Conservation (phyloP, 208 protist species). For the Blastocrithidia nonstop region DNA sequence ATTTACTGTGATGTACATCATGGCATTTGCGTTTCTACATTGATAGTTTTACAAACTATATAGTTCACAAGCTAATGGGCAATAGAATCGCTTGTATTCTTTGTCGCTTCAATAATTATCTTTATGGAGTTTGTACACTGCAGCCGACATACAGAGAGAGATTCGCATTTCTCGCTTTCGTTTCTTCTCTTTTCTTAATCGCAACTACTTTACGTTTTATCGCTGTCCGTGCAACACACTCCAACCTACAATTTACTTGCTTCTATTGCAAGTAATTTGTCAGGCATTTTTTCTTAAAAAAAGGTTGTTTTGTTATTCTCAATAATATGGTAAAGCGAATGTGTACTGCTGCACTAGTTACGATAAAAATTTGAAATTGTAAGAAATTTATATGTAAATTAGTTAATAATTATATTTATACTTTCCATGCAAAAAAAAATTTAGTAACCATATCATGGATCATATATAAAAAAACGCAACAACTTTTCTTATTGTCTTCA, state of each 20-base stretch:
- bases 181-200: not conserved
- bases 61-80: constrained; percentile 10
- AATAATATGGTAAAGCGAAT: not conserved
- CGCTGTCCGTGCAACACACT: not conserved
- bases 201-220: not conserved
- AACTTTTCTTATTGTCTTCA: too few relatives aligned
- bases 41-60: constrained; percentile 8
- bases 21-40: not conserved
- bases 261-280: not conserved
- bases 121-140: constrained; percentile 25
- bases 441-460: too few relatives aligned
- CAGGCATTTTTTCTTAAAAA: too few relatives aligned
- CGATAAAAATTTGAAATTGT: constrained; percentile 2
- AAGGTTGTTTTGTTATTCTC: not conserved
- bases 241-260: not conserved
- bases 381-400: constrained; percentile 4
- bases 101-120: constrained; percentile 17
- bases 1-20: constrained; percentile 20
- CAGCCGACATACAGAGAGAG: constrained; percentile 8
- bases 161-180: constrained; percentile 1
- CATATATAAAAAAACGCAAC: too few relatives aligned
- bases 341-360: not conserved
- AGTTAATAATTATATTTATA: constrained; percentile 1
- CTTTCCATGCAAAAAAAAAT: constrained; percentile 1
- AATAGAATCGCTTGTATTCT: constrained; percentile 12